These are phyloP conservation scores for Nannochloropsis gaditana DNA, from an alignment of 108 stramenopile species.

Conservation along the genomic window DNA sequence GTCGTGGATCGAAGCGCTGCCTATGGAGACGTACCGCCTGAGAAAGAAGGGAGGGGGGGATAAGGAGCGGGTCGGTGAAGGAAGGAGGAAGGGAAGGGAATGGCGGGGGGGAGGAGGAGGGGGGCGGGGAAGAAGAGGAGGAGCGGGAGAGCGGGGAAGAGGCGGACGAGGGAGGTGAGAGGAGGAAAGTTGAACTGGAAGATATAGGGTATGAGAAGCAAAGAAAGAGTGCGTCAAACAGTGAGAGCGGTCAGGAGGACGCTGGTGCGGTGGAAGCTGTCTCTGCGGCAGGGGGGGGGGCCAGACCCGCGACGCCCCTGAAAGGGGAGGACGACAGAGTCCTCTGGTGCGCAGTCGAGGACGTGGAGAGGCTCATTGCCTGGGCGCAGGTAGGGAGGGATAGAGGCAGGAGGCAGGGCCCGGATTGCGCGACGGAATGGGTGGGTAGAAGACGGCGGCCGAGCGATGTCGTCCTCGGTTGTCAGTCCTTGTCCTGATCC, in stretches of 20 bases:
- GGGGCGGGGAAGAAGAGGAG: no score
- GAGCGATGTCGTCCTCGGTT: neutral
- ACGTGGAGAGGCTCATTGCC: conserved; percentile 41
- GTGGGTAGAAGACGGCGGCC: neutral
- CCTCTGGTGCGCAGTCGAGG: conserved; percentile 29
- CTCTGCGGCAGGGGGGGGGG: neutral
- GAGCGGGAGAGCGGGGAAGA: no score
- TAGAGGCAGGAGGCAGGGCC: neutral
- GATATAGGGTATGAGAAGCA: no score
- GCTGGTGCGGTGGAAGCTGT: neutral
- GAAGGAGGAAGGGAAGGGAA: no score
- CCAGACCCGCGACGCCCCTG: neutral
- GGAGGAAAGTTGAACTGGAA: no score
- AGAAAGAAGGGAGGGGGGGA: neutral
- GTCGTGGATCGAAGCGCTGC: neutral
- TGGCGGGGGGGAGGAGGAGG: no score
- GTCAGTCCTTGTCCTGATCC: neutral
- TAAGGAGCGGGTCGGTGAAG: neutral
- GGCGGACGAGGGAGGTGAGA: no score
- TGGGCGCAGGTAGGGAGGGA: conserved; percentile 31
- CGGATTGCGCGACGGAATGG: neutral
- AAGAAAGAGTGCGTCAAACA: no score
- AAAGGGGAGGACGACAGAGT: conserved; percentile 28
- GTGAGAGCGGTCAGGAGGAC: no score
- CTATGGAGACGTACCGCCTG: neutral